Conservation (phyloP, 1,139 yeast species). For the Diutina scorzettiae region DNA sequence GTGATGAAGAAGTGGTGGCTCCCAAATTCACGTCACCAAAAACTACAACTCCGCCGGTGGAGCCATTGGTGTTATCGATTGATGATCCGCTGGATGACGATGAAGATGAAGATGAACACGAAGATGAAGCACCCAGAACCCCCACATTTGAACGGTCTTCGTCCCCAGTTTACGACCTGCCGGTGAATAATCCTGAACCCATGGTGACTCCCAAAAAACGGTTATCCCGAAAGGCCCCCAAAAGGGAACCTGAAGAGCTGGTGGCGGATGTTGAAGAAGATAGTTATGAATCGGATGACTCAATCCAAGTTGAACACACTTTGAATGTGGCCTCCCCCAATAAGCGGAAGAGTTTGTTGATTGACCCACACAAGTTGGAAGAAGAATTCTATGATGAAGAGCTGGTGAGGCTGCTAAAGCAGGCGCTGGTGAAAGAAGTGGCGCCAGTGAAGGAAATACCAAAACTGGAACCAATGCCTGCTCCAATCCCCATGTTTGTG, state of each 20-base stretch:
- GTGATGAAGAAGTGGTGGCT: neutral
- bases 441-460: neutral
- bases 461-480: neutral
- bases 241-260: neutral
- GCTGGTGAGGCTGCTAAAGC: neutral
- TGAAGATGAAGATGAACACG: neutral
- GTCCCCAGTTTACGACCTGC: no score
- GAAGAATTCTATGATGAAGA: neutral
- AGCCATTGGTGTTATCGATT: constrained; percentile 5
- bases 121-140: no score
- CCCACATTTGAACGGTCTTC: no score
- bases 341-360: neutral
- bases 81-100: neutral
- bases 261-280: neutral
- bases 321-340: constrained; percentile 3
- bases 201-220: neutral
- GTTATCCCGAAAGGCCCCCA: neutral
- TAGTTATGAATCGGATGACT: constrained; percentile 2
- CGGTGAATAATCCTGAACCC: no score
- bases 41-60: neutral
- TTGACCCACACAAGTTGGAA: neutral
- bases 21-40: neutral
- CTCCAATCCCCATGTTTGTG: constrained; percentile 3
- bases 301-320: constrained; percentile 3
- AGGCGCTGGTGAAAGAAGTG: neutral